phyloP scores from a whole-genome alignment of 768 basidiomycete genomes.

The Leccinum aurantiacum region DNA sequence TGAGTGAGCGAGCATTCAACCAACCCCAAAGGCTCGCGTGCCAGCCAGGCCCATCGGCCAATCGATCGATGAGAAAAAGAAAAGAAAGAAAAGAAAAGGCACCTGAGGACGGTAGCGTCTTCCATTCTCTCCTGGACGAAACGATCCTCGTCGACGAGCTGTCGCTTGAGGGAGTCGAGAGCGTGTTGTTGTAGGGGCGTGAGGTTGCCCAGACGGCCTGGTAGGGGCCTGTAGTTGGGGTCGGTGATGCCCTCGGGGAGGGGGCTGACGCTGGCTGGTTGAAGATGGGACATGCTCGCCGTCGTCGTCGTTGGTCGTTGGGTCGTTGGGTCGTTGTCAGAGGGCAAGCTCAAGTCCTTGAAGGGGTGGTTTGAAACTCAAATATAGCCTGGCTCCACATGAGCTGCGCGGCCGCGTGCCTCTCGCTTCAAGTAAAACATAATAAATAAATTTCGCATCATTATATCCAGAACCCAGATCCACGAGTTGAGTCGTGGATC shows the following conservation, averaged over 20 bases:
- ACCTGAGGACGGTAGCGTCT: slow-evolving; percentile 70
- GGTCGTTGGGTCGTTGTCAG: not conserved
- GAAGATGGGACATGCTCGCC: slow-evolving; percentile 30
- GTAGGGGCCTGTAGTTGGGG: slow-evolving; percentile 61
- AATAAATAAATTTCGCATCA: slow-evolving; percentile 27
- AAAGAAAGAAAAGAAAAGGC: slow-evolving; percentile 15
- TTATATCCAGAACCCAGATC: slow-evolving; percentile 34
- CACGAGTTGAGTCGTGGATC: slow-evolving; percentile 36
- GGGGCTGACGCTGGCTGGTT: slow-evolving; percentile 51
- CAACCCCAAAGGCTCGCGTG: no score
- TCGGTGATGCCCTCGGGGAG: slow-evolving; percentile 61
- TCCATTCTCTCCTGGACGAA: slow-evolving; percentile 68
- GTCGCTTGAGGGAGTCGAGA: slow-evolving; percentile 66
- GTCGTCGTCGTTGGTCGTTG: not conserved
- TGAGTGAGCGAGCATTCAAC: not conserved
- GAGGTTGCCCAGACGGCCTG: slow-evolving; percentile 82
- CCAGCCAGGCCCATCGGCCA: no score
- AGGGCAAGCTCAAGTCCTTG: not conserved
- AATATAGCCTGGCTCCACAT: slow-evolving; percentile 5
- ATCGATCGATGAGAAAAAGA: slow-evolving; percentile 5
- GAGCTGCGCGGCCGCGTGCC: not conserved
- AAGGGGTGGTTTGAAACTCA: slow-evolving; percentile 11
- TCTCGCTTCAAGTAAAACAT: not conserved
- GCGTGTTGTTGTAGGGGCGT: slow-evolving; percentile 57
- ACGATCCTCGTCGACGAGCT: slow-evolving; percentile 57